Evolutionary conservation across 176 grass and related monocot genomes (phyloP).

Genomic region (Canna indica): DNA sequence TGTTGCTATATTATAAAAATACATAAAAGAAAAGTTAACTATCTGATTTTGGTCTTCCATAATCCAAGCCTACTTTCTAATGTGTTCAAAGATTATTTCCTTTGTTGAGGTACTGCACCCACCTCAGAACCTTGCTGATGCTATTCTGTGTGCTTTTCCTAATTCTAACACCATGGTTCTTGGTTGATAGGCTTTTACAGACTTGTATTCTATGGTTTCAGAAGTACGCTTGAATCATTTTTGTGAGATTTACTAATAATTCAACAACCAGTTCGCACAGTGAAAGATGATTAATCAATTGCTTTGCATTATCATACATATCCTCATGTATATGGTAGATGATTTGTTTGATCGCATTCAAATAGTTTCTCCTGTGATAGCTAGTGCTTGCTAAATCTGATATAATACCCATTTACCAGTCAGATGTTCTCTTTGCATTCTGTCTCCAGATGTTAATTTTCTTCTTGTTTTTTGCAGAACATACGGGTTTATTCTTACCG

Average conservation of each 20-base stretch:
- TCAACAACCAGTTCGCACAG: neutral
- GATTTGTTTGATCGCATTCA: neutral
- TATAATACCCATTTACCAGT: neutral
- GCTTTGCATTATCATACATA: neutral
- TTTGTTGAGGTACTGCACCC: neutral
- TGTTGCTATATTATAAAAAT: neutral
- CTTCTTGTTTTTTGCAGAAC: slow-evolving; percentile 34
- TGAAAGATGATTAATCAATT: neutral
- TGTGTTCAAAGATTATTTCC: neutral
- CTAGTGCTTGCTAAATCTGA: neutral
- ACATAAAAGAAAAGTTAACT: too few relatives aligned
- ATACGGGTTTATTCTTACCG: slow-evolving; percentile 75
- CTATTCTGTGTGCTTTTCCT: neutral
- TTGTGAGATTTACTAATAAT: neutral
- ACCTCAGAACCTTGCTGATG: neutral
- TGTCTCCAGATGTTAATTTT: neutral
- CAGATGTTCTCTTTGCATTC: neutral
- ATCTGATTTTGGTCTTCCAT: too few relatives aligned
- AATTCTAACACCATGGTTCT: neutral
- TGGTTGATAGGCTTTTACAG: neutral
- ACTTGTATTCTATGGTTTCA: neutral
- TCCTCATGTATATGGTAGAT: neutral
- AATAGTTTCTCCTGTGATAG: neutral
- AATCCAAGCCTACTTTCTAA: neutral
- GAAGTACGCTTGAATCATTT: neutral